Conservation (phyloP, 805 yeast species). For the Pichia cabralensis region DNA sequence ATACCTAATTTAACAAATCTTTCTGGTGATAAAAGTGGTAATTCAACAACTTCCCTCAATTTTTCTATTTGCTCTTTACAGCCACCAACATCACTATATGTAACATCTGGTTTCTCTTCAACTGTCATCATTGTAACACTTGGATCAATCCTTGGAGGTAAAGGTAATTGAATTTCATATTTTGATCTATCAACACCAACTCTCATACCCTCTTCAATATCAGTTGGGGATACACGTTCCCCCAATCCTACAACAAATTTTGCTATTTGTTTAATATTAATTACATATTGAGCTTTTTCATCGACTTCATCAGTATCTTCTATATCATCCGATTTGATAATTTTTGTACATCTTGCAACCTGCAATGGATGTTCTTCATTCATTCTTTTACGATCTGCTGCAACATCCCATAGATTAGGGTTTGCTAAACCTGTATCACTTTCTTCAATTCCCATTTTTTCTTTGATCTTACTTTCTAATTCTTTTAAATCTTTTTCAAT, state of each 20-base stretch:
- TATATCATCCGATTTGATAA: slow-evolving; percentile 53
- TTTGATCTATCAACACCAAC: slow-evolving; percentile 98
- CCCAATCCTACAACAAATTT: slow-evolving; percentile 95
- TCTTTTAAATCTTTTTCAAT: slow-evolving; percentile 82
- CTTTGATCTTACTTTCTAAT: slow-evolving; percentile 81
- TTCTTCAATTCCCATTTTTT: slow-evolving; percentile 88
- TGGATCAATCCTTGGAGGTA: slow-evolving; percentile 97
- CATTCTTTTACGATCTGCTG: slow-evolving; percentile 91
- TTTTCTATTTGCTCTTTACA: slow-evolving; percentile 98
- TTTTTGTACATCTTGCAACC: slow-evolving; percentile 97
- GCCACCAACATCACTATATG: slow-evolving; percentile 97
- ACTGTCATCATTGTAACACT: slow-evolving; percentile 99
- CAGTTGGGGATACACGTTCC: slow-evolving; percentile 95
- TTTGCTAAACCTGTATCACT: slow-evolving; percentile 97
- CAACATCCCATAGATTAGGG: slow-evolving; percentile 94
- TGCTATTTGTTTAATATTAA: slow-evolving; percentile 95
- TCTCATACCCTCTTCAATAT: slow-evolving; percentile 98
- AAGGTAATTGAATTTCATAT: slow-evolving; percentile 92
- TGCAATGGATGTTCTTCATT: slow-evolving; percentile 92
- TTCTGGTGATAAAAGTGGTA: slow-evolving; percentile 90
- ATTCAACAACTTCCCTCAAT: slow-evolving; percentile 89
- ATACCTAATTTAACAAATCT: slow-evolving; percentile 94
- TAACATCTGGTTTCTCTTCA: slow-evolving; percentile 98
- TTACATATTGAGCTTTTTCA: slow-evolving; percentile 85
- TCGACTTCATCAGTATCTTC: slow-evolving; percentile 35